Percentiles rank a stretch among this genome's conserved stretches.
These are phyloP conservation scores for Phenoliferia sp. DNA, from an alignment of 1,284 basidiomycete genomes.

Conservation along the genomic window DNA sequence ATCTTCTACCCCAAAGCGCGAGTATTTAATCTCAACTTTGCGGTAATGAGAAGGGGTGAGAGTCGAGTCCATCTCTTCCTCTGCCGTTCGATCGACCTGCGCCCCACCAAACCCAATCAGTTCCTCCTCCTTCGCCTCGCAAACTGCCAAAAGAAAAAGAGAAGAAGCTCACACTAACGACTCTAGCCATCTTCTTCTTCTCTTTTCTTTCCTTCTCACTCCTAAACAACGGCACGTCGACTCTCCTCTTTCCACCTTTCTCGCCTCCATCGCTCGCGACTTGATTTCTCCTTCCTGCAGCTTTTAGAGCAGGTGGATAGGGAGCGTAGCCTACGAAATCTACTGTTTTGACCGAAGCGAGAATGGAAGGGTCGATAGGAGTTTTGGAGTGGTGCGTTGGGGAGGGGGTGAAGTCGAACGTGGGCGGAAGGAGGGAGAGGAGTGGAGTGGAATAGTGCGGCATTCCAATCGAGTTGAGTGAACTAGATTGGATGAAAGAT, in stretches of 20 bases:
- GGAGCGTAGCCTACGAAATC: conserved; percentile 82
- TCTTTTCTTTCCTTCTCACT: conserved; percentile 58
- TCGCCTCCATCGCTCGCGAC: conserved; percentile 49
- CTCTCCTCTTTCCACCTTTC: conserved; percentile 44
- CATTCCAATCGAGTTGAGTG: conserved; percentile 83
- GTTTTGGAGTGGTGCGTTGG: conserved; percentile 41
- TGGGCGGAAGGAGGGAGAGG: conserved; percentile 63
- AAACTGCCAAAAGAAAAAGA: no score
- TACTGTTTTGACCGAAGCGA: conserved; percentile 69
- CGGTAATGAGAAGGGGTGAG: conserved; percentile 78
- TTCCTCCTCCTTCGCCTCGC: neutral
- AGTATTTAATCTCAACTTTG: conserved; percentile 95
- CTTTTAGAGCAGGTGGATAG: conserved; percentile 65
- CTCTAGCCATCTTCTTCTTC: conserved; percentile 19
- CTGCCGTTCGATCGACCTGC: conserved; percentile 9
- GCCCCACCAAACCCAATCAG: neutral
- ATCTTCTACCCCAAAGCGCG: conserved; percentile 97
- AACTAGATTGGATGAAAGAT: conserved; percentile 40
- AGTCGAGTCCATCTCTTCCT: conserved; percentile 34
- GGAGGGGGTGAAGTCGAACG: conserved; percentile 47
- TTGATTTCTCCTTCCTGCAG: conserved; percentile 76
- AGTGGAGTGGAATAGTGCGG: conserved; percentile 75
- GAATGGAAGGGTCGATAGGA: conserved; percentile 67
- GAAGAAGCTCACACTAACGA: conserved; percentile 14
- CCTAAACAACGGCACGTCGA: conserved; percentile 63